phyloP scores from a whole-genome alignment of 371 early-diverging fungal species.

The Mortierella sp. region DNA sequence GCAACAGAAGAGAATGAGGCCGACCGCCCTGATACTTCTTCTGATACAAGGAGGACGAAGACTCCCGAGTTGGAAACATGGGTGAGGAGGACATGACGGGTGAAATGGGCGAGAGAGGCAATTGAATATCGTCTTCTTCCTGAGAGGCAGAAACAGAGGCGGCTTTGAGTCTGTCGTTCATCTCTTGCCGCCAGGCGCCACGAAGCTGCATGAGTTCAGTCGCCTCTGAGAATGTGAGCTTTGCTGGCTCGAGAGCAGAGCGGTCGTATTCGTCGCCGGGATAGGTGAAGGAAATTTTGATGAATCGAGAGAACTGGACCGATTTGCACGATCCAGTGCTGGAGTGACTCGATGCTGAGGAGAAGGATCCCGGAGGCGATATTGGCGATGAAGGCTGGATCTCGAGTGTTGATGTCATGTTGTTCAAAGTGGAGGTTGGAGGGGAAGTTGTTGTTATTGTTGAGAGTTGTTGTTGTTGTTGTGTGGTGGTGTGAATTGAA shows the following conservation, averaged over 20 bases:
- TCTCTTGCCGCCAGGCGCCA: conserved; percentile 41
- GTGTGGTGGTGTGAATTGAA: conserved; percentile 1
- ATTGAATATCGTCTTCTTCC: not conserved
- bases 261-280: conserved; percentile 49
- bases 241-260: conserved; percentile 42
- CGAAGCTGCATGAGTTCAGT: conserved; percentile 53
- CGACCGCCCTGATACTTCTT: conserved; percentile 19
- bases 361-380: conserved; percentile 16
- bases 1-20: conserved; percentile 32
- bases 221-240: conserved; percentile 32
- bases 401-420: not conserved
- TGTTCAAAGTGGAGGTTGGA: not conserved
- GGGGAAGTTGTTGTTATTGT: no score
- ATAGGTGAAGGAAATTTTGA: conserved; percentile 54
- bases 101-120: conserved; percentile 12
- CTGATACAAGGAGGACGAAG: no score
- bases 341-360: conserved; percentile 6
- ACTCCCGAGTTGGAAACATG: conserved; percentile 4
- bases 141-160: no score
- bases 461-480: no score
- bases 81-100: conserved; percentile 13
- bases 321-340: conserved; percentile 27
- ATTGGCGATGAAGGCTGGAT: conserved; percentile 11
- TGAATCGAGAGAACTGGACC: conserved; percentile 51
- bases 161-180: conserved; percentile 23